Evolutionary conservation across 257 asterid genomes (phyloP).

Genomic region (Voacanga thouarsii): DNA sequence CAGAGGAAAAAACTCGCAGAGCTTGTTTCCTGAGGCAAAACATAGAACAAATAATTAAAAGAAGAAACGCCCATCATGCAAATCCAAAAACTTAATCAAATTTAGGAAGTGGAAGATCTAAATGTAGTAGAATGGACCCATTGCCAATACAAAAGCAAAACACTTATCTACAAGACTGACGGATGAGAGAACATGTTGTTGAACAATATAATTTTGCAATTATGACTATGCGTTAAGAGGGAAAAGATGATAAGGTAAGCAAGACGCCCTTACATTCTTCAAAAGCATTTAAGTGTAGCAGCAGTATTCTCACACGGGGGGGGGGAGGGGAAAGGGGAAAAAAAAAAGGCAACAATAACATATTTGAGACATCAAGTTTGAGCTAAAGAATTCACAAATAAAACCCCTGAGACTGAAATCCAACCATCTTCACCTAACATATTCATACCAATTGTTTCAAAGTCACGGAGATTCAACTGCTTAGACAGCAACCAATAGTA

Average conservation of each 20-base stretch:
- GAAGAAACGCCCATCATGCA: too few species aligned
- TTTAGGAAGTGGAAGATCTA: too few species aligned
- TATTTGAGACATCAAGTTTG: too few species aligned
- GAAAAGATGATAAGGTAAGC: not conserved
- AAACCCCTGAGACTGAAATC: not conserved
- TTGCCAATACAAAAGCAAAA: too few species aligned
- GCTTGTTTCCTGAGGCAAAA: too few species aligned
- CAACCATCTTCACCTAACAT: not conserved
- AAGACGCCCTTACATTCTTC: not conserved
- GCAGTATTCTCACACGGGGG: not conserved
- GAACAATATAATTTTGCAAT: not conserved
- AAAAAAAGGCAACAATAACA: too few species aligned
- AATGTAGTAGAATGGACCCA: too few species aligned
- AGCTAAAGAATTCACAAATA: not conserved
- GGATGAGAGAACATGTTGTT: not conserved
- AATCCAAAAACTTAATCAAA: too few species aligned
- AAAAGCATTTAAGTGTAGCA: not conserved
- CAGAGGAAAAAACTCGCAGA: too few species aligned
- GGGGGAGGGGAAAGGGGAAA: slow-evolving; percentile 36
- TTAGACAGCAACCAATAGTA: not conserved
- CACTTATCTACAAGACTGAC: not conserved
- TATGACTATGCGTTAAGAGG: not conserved
- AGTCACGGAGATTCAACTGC: not conserved
- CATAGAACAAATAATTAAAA: too few species aligned
- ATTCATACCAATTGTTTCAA: not conserved